Base-by-base conservation (phyloP, 2,329 filamentous ascomycete species). In the Ceratocystis cubensis region DNA sequence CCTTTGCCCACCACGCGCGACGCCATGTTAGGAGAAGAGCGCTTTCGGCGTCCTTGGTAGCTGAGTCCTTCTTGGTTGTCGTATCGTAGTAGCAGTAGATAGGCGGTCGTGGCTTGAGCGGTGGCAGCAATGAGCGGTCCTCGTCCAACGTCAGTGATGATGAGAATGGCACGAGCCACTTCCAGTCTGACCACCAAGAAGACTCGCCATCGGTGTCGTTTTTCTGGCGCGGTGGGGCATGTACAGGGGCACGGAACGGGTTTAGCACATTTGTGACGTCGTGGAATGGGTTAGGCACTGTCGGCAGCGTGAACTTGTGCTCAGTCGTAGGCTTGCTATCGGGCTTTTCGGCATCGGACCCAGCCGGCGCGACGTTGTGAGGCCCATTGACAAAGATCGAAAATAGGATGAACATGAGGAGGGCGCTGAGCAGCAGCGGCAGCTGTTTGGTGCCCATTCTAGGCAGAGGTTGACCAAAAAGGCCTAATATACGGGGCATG, bases 81-180 rank as follows among this genome's bases (percentile, higher is more conserved):
- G 83, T 78, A 72, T 96, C 91, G 74, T 96, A 96, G 75, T 93
- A 97, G 70, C 91, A 96, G 76, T 96, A 97, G 65, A 97, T 86
- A 0, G 85, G 81, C 28, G 88, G 85, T 25, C 93, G 84, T 41
- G 82, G 78, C 61, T 75, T 77, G 33, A 96, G 78, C 2, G 89
- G 89, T 61, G 94, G 94, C 2, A 97, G 84, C 65, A 97, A 82
- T 6, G 88, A 87, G 65, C 91, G 83, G 72, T 88, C 88, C 74
- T 96, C 88, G 73, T 96, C 92, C 66, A 94, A 81, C 0, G 84
- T 87, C 67, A 94, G 80, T 17, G 85, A 84, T 56, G 86, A 91
- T 20, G 91, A 96, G 75, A 96, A 97, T 2, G 92, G 90, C 65
- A 77, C 77, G 71, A 89, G 81, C 91, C 92, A 97, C 74, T 88